Evolutionary conservation across 2,329 filamentous ascomycete species (phyloP), one percentile per base, ranked within the genome.

Genomic region (Paracoccidioides brasiliensis): DNA sequence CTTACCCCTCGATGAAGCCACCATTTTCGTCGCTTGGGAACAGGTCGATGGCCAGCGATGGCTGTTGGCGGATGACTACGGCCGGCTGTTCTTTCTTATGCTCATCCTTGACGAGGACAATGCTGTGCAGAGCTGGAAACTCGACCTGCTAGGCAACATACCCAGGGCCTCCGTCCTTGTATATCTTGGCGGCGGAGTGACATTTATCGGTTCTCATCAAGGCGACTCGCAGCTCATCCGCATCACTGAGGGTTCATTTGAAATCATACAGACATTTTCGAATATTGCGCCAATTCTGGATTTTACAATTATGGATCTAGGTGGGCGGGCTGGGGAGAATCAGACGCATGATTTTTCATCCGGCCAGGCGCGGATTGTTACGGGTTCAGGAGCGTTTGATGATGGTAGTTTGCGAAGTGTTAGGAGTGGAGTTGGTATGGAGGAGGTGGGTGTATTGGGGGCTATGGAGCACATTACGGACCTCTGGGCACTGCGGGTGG

Each of bases 271-370:
- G 66, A 85, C 82, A 0, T 77, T 94, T 55, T 75, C 81, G 3
- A 98, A 95, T 65, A 88, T 97, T 63, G 90, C 87, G 0, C 93
- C 93, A 0, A 87, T 98, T 44, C 73, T 97, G 42, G 93, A 98
- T 67, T 96, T 98, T 63, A 85, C 87, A 0, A 82, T 98, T 14
- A 95, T 97, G 89, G 93, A 97, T 65, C 86, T 97, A 78, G 91
- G 90, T 0, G 90, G 89, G 62, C 79, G 88, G 55, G 84, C 88
- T 57, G 85, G 85, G 28, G 86, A 93, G 60, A 82, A 78, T 7
- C 84, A 88, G 15, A 86, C 85, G 3, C 94, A 93, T 64, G 88
- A 93, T 59, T 98, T 95, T 65, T 95, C 90, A 0, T 95, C 91
- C 0, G 93, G 93, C 0, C 91, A 98, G 70, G 90, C 93, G 48